Percentiles rank a stretch among this genome's conserved stretches.
These are phyloP conservation scores for Pseudohyphozyma bogoriensis DNA, from an alignment of 768 basidiomycete species.

Conservation along the genomic window DNA sequence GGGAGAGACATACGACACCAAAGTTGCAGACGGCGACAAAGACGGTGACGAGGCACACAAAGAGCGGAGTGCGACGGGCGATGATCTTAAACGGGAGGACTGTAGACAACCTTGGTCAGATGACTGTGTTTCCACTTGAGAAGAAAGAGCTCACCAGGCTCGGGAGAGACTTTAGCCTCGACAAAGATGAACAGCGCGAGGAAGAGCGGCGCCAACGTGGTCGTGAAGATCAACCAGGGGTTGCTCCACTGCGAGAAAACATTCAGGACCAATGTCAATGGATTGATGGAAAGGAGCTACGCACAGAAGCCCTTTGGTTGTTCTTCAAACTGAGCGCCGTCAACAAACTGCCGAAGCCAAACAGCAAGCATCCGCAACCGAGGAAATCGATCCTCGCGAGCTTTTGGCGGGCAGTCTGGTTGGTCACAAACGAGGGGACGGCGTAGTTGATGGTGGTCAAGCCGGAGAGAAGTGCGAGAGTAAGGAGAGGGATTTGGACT, in stretches of 20 bases:
- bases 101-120: conserved; percentile 43
- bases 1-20: not conserved
- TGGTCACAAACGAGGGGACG: conserved; percentile 43
- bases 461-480: conserved; percentile 60
- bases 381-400: conserved; percentile 62
- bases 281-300: not conserved
- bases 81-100: conserved; percentile 65
- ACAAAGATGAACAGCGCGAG: conserved; percentile 57
- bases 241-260: conserved; percentile 49
- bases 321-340: conserved; percentile 35
- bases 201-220: conserved; percentile 50
- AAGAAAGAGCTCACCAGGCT: not conserved
- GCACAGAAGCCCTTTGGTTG: conserved; percentile 39
- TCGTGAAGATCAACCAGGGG: conserved; percentile 55
- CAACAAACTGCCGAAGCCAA: conserved; percentile 54
- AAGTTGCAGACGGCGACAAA: conserved; percentile 11
- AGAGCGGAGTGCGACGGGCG: conserved; percentile 64
- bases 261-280: not conserved
- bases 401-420: conserved; percentile 2
- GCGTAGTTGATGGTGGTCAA: conserved; percentile 65
- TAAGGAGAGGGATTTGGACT: conserved; percentile 63
- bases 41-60: conserved; percentile 41
- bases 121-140: not conserved
- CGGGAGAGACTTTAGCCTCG: conserved; percentile 63
- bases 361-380: conserved; percentile 45